Conservation (phyloP, 2,329 filamentous ascomycete species). For the Elsinoe batatas region DNA sequence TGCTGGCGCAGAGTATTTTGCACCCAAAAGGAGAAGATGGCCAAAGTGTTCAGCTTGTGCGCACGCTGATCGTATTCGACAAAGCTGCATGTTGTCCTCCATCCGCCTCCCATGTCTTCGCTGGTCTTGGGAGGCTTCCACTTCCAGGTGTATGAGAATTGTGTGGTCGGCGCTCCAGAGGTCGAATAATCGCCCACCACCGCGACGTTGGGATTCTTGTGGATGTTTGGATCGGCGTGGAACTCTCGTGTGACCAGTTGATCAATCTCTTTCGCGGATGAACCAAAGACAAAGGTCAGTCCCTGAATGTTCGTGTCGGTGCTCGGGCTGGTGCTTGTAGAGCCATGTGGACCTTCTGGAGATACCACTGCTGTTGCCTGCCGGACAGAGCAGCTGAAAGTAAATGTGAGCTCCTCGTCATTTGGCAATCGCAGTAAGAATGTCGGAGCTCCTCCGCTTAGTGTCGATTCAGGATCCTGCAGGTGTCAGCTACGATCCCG, state of each 20-base stretch:
- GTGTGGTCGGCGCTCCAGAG: constrained; percentile 68
- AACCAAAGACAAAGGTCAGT: constrained; percentile 84
- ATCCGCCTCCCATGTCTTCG: constrained; percentile 81
- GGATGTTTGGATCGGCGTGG: constrained; percentile 90
- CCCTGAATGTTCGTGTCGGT: constrained; percentile 74
- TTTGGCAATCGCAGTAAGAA: constrained; percentile 82
- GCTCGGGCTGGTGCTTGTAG: constrained; percentile 34
- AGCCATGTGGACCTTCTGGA: constrained; percentile 25
- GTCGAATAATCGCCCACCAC: constrained; percentile 89
- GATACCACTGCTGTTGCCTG: constrained; percentile 38
- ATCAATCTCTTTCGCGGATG: constrained; percentile 77
- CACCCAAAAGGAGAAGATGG: constrained; percentile 92
- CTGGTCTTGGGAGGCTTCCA: constrained; percentile 79
- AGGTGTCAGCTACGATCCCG: background rate
- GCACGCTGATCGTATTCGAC: constrained; percentile 94
- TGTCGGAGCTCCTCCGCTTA: constrained; percentile 42
- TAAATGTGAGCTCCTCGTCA: constrained; percentile 87
- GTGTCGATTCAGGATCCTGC: constrained; percentile 63
- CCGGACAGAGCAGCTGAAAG: constrained; percentile 77
- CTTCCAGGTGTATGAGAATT: constrained; percentile 94
- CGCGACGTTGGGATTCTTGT: constrained; percentile 94
- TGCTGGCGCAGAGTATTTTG: constrained; percentile 45
- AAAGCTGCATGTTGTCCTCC: constrained; percentile 95
- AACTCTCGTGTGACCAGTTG: constrained; percentile 92
- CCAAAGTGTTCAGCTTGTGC: constrained; percentile 77